Conservation (phyloP, 2,329 filamentous ascomycete species). For the Septoria linicola region DNA sequence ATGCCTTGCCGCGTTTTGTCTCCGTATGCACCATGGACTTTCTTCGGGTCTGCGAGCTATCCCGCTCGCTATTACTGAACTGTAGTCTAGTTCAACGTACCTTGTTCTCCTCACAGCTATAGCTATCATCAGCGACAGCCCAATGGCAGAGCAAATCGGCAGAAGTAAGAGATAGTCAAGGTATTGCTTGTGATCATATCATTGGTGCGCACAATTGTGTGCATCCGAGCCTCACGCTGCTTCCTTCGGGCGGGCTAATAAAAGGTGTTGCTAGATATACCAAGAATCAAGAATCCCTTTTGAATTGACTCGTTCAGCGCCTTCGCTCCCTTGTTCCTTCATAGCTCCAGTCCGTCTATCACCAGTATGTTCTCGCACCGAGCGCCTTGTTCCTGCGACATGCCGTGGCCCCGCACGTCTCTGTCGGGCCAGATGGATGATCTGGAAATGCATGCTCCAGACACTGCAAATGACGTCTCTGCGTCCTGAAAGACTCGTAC, state of each 20-base stretch:
- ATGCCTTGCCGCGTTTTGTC: no score
- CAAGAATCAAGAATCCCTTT: not conserved
- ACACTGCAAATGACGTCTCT: not conserved
- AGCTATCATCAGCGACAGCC: no score
- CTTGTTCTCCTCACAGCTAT: no score
- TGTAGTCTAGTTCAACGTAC: no score
- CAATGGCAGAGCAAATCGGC: not conserved
- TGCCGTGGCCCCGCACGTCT: not conserved
- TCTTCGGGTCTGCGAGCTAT: no score
- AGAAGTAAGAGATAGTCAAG: not conserved
- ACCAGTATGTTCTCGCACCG: not conserved
- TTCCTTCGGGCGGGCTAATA: not conserved
- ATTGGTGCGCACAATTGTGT: not conserved
- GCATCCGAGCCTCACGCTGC: constrained; percentile 1
- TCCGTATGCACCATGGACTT: no score
- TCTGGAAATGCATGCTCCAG: not conserved
- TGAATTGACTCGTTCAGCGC: not conserved
- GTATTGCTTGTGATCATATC: not conserved
- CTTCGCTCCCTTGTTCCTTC: not conserved
- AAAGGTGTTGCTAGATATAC: not conserved
- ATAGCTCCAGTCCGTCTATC: not conserved
- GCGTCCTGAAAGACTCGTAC: not conserved
- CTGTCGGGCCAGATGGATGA: not conserved
- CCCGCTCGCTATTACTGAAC: no score
- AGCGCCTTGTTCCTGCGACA: not conserved